Conservation (phyloP, 805 yeast genomes). For the Kluyveromyces siamensis region DNA sequence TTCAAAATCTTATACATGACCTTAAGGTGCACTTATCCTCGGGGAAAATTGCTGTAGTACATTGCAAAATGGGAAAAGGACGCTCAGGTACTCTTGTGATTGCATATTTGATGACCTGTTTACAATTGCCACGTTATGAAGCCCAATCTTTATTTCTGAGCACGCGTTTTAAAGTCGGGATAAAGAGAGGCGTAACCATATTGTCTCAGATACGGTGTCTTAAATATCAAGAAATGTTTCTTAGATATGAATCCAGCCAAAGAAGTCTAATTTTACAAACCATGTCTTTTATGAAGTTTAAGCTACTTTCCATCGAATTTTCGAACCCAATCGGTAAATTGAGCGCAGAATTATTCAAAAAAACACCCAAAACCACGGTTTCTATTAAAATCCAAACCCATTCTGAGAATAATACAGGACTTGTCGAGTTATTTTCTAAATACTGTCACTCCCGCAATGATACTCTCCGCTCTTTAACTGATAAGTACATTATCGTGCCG, state of each 20-base stretch:
- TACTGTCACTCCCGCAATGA: background rate
- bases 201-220: slow-evolving; percentile 60
- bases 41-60: slow-evolving; percentile 55
- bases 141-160: slow-evolving; percentile 47
- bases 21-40: slow-evolving; percentile 36
- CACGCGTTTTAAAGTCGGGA: slow-evolving; percentile 45
- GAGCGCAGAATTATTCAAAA: slow-evolving; percentile 3
- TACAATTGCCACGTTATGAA: slow-evolving; percentile 30
- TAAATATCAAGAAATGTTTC: slow-evolving; percentile 39
- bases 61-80: slow-evolving; percentile 90
- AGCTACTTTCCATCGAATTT: slow-evolving; percentile 11
- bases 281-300: slow-evolving; percentile 8
- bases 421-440: slow-evolving; percentile 1
- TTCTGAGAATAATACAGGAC: background rate
- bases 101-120: slow-evolving; percentile 54
- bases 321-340: slow-evolving; percentile 11
- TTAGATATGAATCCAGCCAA: slow-evolving; percentile 9
- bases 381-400: slow-evolving; percentile 14
- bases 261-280: slow-evolving; percentile 7
- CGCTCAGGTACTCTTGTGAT: slow-evolving; percentile 72
- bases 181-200: slow-evolving; percentile 65
- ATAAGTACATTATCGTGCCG: background rate
- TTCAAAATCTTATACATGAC: slow-evolving; percentile 36
- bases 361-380: background rate
- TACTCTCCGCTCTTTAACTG: background rate